phyloP scores from a whole-genome alignment of 2,329 filamentous ascomycete genomes.

The Pseudocercospora fuligena region DNA sequence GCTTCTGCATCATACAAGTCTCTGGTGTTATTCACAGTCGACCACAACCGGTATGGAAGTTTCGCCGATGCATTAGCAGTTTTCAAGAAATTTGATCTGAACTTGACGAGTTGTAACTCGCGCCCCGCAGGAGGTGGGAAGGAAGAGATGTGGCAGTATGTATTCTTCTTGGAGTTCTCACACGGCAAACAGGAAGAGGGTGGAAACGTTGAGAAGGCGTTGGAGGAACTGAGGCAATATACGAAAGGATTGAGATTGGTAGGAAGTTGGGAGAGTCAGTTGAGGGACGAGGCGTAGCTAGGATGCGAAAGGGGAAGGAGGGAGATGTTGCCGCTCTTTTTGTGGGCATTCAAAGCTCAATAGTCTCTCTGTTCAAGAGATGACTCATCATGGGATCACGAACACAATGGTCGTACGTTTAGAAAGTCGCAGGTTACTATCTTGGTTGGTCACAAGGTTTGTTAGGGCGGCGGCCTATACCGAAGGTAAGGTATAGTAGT shows the following conservation, averaged over 20 bases:
- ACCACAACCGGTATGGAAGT: constrained; percentile 71
- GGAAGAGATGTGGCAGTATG: constrained; percentile 79
- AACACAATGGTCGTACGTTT: not conserved
- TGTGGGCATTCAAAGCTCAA: too few species aligned
- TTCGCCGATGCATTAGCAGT: constrained; percentile 79
- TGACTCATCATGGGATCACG: too few species aligned
- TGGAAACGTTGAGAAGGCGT: not conserved
- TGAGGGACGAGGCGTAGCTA: not conserved
- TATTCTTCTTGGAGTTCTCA: constrained; percentile 90
- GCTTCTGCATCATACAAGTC: constrained; percentile 60
- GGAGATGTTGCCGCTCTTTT: too few species aligned
- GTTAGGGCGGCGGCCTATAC: too few species aligned
- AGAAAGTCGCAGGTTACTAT: not conserved
- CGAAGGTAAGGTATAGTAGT: too few species aligned
- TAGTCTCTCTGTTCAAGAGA: not conserved
- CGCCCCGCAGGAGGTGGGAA: constrained; percentile 68
- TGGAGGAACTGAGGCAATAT: not conserved
- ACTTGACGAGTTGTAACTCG: constrained; percentile 89
- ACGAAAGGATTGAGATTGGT: not conserved
- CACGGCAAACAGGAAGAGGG: not conserved
- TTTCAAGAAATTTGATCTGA: constrained; percentile 74
- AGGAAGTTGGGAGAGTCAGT: not conserved
- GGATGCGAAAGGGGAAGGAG: not conserved
- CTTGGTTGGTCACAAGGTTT: too few species aligned
- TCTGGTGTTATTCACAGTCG: constrained; percentile 81